Evolutionary conservation across 441 rosid species (phyloP), one percentile per base, ranked within the genome.

Genomic region (Gossypium schwendimanii): DNA sequence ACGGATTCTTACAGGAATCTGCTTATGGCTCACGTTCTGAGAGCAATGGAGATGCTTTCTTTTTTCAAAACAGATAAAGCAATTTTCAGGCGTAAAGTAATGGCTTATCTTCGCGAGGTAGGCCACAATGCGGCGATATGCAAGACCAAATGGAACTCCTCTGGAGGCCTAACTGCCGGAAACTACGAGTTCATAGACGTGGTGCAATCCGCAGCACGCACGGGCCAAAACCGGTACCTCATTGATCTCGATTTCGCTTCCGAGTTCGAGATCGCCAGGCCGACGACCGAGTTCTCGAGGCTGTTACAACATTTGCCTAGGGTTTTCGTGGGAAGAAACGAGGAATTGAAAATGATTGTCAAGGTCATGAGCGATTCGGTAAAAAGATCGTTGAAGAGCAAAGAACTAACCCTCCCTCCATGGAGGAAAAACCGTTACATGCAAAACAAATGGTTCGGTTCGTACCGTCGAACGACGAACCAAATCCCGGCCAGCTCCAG

Each of bases 51-150:
- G 69, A 59, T 20, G 74, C 80, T 80, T 52, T 82, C 93, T 0
- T 14, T 81, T 23, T 73, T 82, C 67, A 70, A 73, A n/a, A 76
- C 81, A 41, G 74, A 82, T 23, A 85, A 73, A 60, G 15, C 78
- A 15, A 71, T 85, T 21, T 83, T 85, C 50, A 44, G 76, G 54
- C 88, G 89, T 1, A 83, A 87, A 58, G 87, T 90, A 63, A 87
- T 85, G 83, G 75, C 74, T 24, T 82, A 75, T 73, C 81, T 91
- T 18, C 78, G 89, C 69, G 89, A 88, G 28, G 49, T 79, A 0
- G 96, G 98, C 15, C 84, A 87, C 81, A 84, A 86, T 82, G 96
- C 97, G 6, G 97, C 92, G 69, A 81, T 89, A 70, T 91, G 96
- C 76, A 89, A 83, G 74, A 85, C 94, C 0, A 84, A 80, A 58